phyloP scores from a whole-genome alignment of 2,329 filamentous ascomycete genomes.

The Dothistroma septosporum region DNA sequence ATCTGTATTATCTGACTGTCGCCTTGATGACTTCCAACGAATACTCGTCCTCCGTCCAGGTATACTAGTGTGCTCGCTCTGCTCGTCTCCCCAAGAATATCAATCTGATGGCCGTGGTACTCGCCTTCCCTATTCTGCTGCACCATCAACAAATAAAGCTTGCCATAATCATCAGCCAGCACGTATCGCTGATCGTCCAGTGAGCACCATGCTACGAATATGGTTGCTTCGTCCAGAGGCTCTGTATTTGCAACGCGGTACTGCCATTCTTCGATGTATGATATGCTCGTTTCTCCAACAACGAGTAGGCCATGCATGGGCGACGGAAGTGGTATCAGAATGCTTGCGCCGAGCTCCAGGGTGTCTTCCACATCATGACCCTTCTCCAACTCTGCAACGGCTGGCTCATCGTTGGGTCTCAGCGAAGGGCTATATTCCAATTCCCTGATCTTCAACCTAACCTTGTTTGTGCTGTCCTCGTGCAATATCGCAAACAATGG shows the following conservation, averaged over 20 bases:
- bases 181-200: slow-evolving; percentile 78
- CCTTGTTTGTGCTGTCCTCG: slow-evolving; percentile 56
- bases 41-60: slow-evolving; percentile 67
- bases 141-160: slow-evolving; percentile 78
- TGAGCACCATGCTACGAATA: slow-evolving; percentile 88
- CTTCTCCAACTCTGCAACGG: slow-evolving; percentile 52
- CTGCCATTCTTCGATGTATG: slow-evolving; percentile 73
- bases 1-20: slow-evolving; percentile 79
- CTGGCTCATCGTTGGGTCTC: slow-evolving; percentile 44
- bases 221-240: slow-evolving; percentile 66
- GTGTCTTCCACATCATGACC: slow-evolving; percentile 46
- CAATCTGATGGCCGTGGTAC: slow-evolving; percentile 69
- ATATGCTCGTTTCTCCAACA: slow-evolving; percentile 63
- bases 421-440: slow-evolving; percentile 48
- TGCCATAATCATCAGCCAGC: slow-evolving; percentile 88
- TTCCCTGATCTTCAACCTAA: slow-evolving; percentile 54
- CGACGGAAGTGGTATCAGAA: slow-evolving; percentile 58
- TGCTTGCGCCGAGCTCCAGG: slow-evolving; percentile 57
- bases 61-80: slow-evolving; percentile 76
- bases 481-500: slow-evolving; percentile 63
- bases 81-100: slow-evolving; percentile 64
- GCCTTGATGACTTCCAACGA: slow-evolving; percentile 87
- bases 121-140: slow-evolving; percentile 59
- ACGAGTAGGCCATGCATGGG: slow-evolving; percentile 51
- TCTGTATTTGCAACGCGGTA: slow-evolving; percentile 63